Evolutionary conservation across 164 flowering plant species (phyloP), one percentile per base, ranked within the genome.

Genomic region (Buxus sempervirens): DNA sequence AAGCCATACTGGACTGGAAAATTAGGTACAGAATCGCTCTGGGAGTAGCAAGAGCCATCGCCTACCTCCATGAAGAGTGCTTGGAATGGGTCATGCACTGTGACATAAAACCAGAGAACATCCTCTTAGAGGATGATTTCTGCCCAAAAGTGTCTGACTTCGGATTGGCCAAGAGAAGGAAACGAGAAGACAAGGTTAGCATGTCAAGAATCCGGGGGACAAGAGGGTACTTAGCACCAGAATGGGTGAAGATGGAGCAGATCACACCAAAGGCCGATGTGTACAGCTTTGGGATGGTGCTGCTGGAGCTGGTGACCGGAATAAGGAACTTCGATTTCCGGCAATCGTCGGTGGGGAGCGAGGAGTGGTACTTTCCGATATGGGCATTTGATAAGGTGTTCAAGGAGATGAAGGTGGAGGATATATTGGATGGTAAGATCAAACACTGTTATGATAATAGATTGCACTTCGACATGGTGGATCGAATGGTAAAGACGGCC

Each of bases 151-250:
- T 91, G 0, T 83, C 96, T 0, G 97, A 91, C 73, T 91, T 91
- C 60, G 96, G 97, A 67, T 42, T 91, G 23, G 84, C 97, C 1
- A 89, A 89, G 79, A 65, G 86, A 53, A 76, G 78, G 73, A 84
- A 84, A 70, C 84, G 84, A 48, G 87, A 85, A 57, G 88, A 84
- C 25, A 77, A 79, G 72, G 85, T 85, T 61, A 83, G 77, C 68
- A 82, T 88, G 86, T 86, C 96, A 0, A 54, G 82, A 41, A 78
- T 88, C 24, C 83, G 89, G 5, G 97, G 97, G 4, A 91, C 97
- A 4, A 84, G 83, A 0, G 97, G 97, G 49, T 91, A 91, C 82
- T 67, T 91, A 84, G 97, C 95, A 14, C 97, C 93, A 0, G 97
- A 91, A 65, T 88, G 93, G 91, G 68, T 74, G 2, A 78, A 71